A percentile compares a stretch with the other conserved stretches of the same genome.
phyloP scores from a whole-genome alignment of 305 asterid genomes.

The Fraxinus sp. region DNA sequence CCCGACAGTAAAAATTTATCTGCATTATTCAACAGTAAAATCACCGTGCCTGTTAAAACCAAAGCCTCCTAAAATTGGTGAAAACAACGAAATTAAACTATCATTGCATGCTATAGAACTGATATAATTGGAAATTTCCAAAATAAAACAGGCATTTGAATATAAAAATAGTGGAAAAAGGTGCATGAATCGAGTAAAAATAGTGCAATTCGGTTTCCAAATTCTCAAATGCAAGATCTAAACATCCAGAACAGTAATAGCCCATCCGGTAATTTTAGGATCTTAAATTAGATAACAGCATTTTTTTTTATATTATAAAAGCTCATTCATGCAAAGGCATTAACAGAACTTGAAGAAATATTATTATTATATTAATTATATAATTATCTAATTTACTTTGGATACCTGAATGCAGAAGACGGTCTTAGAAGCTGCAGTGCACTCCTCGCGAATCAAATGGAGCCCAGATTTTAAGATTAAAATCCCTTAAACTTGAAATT shows the following conservation, averaged over 20 bases:
- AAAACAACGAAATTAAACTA: neutral
- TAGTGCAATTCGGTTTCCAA: neutral
- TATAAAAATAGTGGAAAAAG: neutral
- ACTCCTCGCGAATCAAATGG: neutral
- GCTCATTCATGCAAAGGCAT: neutral
- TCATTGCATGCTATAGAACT: neutral
- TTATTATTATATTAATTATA: neutral
- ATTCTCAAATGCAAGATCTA: neutral
- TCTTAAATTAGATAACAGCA: neutral
- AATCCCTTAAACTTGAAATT: neutral
- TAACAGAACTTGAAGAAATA: conserved; percentile 13
- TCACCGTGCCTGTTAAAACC: neutral
- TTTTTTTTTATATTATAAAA: neutral
- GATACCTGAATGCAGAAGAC: conserved; percentile 28
- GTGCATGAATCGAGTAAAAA: neutral
- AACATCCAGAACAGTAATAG: conserved; percentile 1
- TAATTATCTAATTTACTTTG: neutral
- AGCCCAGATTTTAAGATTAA: conserved; percentile 12
- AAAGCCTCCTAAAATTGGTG: neutral
- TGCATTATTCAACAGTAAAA: neutral
- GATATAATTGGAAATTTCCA: neutral
- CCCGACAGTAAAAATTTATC: neutral
- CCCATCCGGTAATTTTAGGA: neutral
- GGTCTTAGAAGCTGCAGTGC: conserved; percentile 5
- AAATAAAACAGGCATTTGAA: neutral